A percentile compares a stretch with the other conserved stretches of the same genome.
These are phyloP conservation scores for Zychaea mexicana DNA, from an alignment of 371 early-diverging fungal genomes.

Conservation along the genomic window DNA sequence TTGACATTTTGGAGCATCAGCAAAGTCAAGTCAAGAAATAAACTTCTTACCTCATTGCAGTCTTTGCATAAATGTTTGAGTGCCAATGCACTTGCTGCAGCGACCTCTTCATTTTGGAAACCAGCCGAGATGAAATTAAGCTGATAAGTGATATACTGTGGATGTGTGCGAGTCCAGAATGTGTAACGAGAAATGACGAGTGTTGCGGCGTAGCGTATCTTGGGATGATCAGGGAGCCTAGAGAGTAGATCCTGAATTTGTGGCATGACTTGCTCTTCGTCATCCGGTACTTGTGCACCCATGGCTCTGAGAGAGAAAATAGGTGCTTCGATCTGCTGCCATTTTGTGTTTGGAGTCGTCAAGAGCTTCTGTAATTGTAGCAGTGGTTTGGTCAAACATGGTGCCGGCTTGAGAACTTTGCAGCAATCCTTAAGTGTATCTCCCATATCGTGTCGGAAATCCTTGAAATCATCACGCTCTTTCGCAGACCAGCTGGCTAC, in stretches of 20 bases:
- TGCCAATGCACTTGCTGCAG: conserved; percentile 88
- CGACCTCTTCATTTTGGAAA: conserved; percentile 82
- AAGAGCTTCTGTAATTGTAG: conserved; percentile 36
- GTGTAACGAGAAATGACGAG: conserved; percentile 95
- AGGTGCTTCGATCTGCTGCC: conserved; percentile 96
- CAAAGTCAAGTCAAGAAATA: background rate
- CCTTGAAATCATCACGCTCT: conserved; percentile 92
- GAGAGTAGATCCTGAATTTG: conserved; percentile 88
- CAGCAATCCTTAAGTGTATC: conserved; percentile 97
- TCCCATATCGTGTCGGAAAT: conserved; percentile 94
- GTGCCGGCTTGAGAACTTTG: conserved; percentile 73
- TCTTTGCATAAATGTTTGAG: conserved; percentile 88
- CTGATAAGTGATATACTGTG: conserved; percentile 88
- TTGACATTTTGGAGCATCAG: background rate
- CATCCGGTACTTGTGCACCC: conserved; percentile 78
- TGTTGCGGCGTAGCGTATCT: conserved; percentile 92
- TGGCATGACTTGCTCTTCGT: conserved; percentile 79
- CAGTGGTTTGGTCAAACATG: conserved; percentile 76
- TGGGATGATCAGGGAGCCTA: conserved; percentile 85
- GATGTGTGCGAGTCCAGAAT: conserved; percentile 88
- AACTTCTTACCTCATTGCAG: conserved; percentile 74
- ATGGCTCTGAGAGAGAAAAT: conserved; percentile 91
- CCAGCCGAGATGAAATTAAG: conserved; percentile 86
- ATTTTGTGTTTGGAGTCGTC: conserved; percentile 45
- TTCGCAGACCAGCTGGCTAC: conserved; percentile 73